Evolutionary conservation across 768 basidiomycete genomes (phyloP).

Genomic region (Leccinum longicurvipes): DNA sequence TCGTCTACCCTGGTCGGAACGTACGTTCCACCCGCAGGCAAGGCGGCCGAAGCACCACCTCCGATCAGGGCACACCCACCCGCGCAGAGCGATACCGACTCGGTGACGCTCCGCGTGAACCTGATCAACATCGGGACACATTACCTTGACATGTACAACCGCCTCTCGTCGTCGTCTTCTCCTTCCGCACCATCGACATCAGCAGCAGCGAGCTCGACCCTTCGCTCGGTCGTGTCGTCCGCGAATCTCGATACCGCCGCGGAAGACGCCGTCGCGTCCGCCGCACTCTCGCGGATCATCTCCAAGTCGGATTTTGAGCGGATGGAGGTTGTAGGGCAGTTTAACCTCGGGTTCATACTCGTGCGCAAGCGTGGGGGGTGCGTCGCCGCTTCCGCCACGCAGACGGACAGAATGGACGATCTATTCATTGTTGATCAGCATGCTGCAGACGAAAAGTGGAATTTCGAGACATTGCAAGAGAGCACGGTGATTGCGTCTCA

Average conservation of each 20-base stretch:
- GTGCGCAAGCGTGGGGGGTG: conserved; percentile 51
- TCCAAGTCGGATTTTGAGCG: conserved; percentile 77
- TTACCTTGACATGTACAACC: conserved; percentile 19
- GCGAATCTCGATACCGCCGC: conserved; percentile 38
- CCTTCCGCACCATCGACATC: neutral
- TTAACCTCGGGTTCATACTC: conserved; percentile 94
- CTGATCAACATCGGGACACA: conserved; percentile 18
- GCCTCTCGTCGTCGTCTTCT: neutral
- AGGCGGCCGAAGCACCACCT: conserved; percentile 4
- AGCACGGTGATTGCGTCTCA: conserved; percentile 91
- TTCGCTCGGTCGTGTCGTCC: conserved; percentile 24
- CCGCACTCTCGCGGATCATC: conserved; percentile 79
- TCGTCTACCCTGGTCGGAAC: conserved; percentile 27
- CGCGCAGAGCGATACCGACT: neutral
- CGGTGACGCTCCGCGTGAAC: conserved; percentile 20
- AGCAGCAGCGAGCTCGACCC: conserved; percentile 4
- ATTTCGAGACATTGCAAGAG: conserved; percentile 90
- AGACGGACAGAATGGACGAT: conserved; percentile 59
- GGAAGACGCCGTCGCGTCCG: conserved; percentile 54
- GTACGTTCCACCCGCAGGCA: conserved; percentile 11
- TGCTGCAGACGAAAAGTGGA: conserved; percentile 97
- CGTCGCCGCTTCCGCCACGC: neutral
- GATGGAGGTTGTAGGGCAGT: conserved; percentile 92
- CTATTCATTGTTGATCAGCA: conserved; percentile 97
- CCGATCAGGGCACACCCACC: neutral